A percentile compares a stretch with the other conserved stretches of the same genome.
Evolutionary conservation across 2,329 filamentous ascomycete genomes (phyloP).

Genomic region (Cytospora mali): DNA sequence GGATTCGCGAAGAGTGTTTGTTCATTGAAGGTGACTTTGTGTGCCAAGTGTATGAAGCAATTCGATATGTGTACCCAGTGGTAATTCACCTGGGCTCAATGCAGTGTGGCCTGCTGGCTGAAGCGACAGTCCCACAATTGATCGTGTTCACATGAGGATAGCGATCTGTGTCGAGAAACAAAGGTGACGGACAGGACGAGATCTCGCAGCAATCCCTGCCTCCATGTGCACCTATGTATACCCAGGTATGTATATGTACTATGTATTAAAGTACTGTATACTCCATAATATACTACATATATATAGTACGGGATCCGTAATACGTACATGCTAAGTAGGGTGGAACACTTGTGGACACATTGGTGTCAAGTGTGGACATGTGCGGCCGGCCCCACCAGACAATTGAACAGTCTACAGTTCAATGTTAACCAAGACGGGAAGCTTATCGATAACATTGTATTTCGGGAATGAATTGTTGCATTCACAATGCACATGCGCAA

Average conservation of each 20-base stretch:
- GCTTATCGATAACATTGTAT: conserved; percentile 28
- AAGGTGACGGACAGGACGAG: background rate
- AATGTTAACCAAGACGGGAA: background rate
- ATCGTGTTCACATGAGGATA: background rate
- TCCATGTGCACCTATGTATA: conserved; percentile 8
- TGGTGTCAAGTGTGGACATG: background rate
- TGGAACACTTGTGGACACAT: background rate
- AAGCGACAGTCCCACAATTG: background rate
- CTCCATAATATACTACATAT: no score
- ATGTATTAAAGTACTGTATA: no score
- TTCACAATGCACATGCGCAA: conserved; percentile 1
- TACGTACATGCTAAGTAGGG: background rate
- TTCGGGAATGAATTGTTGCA: background rate
- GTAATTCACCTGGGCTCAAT: background rate
- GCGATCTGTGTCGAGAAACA: background rate
- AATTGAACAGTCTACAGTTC: background rate
- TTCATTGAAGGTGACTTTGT: background rate
- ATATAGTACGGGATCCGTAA: background rate
- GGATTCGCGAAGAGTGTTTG: conserved; percentile 9
- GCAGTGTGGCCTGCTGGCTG: background rate
- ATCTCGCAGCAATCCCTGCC: background rate
- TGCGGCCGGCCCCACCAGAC: background rate
- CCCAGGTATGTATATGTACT: no score
- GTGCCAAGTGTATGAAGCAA: conserved; percentile 1
- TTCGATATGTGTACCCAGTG: background rate